These are phyloP conservation scores for Falciphora oryzae DNA, from an alignment of 2,329 filamentous ascomycete genomes.

Conservation along the genomic window DNA sequence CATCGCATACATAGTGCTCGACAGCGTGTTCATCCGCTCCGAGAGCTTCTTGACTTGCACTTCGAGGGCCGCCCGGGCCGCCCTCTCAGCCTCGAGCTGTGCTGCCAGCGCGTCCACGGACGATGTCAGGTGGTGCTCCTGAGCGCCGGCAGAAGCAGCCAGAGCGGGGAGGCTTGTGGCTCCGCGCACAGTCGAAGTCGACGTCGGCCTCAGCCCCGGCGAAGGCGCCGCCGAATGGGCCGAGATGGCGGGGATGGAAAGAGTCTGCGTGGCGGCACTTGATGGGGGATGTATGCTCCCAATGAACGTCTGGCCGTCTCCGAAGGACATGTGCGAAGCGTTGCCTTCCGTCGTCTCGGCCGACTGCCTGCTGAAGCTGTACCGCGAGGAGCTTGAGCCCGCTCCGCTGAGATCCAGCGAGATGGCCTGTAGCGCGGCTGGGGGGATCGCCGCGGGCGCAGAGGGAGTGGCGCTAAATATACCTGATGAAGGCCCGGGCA, in stretches of 20 bases:
- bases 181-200: constrained; percentile 43
- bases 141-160: constrained; percentile 24
- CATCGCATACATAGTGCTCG: constrained; percentile 34
- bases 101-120: constrained; percentile 38
- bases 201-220: constrained; percentile 32
- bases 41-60: constrained; percentile 48
- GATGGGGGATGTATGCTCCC: constrained; percentile 35
- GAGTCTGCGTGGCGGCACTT: constrained; percentile 23
- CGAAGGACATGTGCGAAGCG: constrained; percentile 36
- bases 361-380: constrained; percentile 34
- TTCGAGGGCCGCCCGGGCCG: constrained; percentile 50
- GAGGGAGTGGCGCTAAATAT: neutral
- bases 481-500: neutral
- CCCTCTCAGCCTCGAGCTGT: constrained; percentile 51
- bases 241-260: constrained; percentile 17
- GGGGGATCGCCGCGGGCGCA: no score
- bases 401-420: constrained; percentile 18
- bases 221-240: constrained; percentile 13
- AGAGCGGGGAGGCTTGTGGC: constrained; percentile 38
- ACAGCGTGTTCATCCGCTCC: constrained; percentile 42
- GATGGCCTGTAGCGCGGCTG: constrained; percentile 19
- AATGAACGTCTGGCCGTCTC: constrained; percentile 39
- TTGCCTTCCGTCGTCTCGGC: constrained; percentile 23
- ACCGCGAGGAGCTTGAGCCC: constrained; percentile 19
- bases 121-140: constrained; percentile 13